Evolutionary conservation across 108 stramenopile genomes (phyloP).

Genomic region (Skeletonema tropicum): DNA sequence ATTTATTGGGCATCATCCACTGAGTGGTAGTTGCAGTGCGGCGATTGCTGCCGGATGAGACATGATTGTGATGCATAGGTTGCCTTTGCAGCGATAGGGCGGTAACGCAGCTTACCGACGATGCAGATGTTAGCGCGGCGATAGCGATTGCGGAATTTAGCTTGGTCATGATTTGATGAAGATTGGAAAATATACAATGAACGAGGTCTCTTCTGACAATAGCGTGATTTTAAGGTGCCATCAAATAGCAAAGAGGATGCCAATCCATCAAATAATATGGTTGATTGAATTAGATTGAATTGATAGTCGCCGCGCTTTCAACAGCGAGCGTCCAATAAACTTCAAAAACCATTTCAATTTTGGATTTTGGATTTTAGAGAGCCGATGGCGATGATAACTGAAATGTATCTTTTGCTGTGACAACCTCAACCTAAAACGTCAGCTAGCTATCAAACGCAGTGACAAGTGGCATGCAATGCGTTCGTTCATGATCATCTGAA

Average conservation of each 20-base stretch:
- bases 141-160: neutral
- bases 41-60: neutral
- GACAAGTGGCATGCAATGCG: neutral
- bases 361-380: neutral
- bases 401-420: neutral
- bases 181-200: neutral
- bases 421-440: neutral
- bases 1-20: slow-evolving; percentile 14
- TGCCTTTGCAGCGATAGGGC: neutral
- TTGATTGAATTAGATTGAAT: too few relatives aligned
- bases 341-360: neutral
- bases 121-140: slow-evolving; percentile 1
- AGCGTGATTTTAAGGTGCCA: too few relatives aligned
- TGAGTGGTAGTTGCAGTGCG: slow-evolving; percentile 3
- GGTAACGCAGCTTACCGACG: slow-evolving; percentile 1
- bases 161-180: slow-evolving; percentile 1
- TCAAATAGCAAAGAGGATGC: neutral
- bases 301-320: too few relatives aligned
- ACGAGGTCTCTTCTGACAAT: too few relatives aligned
- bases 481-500: too few relatives aligned
- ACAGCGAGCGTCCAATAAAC: too few relatives aligned
- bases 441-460: too few relatives aligned
- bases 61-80: neutral
- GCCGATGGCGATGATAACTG: neutral
- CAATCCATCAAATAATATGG: too few relatives aligned